Evolutionary conservation across 2,329 filamentous ascomycete species (phyloP).

Genomic region (Phialophora expanda): DNA sequence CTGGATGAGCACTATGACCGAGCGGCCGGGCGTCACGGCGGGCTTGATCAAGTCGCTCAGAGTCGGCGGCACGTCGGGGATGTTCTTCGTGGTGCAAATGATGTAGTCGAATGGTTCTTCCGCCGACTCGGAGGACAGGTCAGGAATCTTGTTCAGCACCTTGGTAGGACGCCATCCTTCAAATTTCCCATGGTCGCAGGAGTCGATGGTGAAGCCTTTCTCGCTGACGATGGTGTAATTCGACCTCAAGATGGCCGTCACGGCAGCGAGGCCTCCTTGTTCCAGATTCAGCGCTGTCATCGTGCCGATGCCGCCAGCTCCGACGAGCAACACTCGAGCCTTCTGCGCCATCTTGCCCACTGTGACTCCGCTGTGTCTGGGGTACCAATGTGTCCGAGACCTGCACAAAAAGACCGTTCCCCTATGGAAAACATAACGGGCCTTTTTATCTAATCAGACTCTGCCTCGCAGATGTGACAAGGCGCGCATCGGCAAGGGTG

Average conservation of each 20-base stretch:
- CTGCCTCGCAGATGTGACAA: slow-evolving; percentile 2
- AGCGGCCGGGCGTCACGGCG: slow-evolving; percentile 58
- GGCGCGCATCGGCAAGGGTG: background rate
- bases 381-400: background rate
- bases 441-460: background rate
- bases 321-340: slow-evolving; percentile 58
- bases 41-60: slow-evolving; percentile 57
- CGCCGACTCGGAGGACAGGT: slow-evolving; percentile 43
- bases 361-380: slow-evolving; percentile 1
- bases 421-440: background rate
- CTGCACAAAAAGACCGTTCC: background rate
- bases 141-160: slow-evolving; percentile 57
- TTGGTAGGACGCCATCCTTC: slow-evolving; percentile 57
- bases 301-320: slow-evolving; percentile 63
- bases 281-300: slow-evolving; percentile 64
- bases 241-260: slow-evolving; percentile 63
- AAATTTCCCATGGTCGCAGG: slow-evolving; percentile 57
- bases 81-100: slow-evolving; percentile 64
- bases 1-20: slow-evolving; percentile 63
- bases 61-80: slow-evolving; percentile 59
- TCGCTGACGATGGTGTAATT: slow-evolving; percentile 59
- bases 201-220: slow-evolving; percentile 61
- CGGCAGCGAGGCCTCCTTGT: slow-evolving; percentile 55
- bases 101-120: slow-evolving; percentile 59
- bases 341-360: slow-evolving; percentile 37